Percentiles rank a stretch among this genome's conserved stretches.
Evolutionary conservation across 73 alveolate species (phyloP).

Genomic region (Uronychia setigera): DNA sequence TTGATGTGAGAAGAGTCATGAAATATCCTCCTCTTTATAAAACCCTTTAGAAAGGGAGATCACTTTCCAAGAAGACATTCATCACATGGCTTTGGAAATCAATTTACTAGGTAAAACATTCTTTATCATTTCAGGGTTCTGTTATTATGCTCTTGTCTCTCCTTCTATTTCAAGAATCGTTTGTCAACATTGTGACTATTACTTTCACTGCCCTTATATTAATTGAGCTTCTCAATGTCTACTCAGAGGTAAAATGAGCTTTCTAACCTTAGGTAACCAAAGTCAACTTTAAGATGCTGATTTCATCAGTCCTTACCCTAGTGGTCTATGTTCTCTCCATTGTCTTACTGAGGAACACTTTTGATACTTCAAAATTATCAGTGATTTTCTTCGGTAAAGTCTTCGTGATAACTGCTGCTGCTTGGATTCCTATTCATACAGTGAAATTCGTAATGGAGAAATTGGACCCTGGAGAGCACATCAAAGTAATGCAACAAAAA

Average conservation of each 20-base stretch:
- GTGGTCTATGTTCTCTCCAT: conserved; percentile 65
- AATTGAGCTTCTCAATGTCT: conserved; percentile 91
- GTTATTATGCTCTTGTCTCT: conserved; percentile 87
- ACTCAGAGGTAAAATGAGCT: conserved; percentile 68
- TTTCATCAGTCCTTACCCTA: conserved; percentile 76
- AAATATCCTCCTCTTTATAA: conserved; percentile 92
- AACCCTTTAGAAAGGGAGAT: conserved; percentile 88
- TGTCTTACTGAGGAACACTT: conserved; percentile 56
- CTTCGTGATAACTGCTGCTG: conserved; percentile 57
- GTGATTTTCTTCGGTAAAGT: conserved; percentile 68
- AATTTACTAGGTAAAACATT: conserved; percentile 68
- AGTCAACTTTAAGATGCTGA: conserved; percentile 90
- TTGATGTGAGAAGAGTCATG: conserved; percentile 71
- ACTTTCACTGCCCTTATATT: conserved; percentile 94
- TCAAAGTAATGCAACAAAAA: background rate
- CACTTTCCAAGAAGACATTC: conserved; percentile 87
- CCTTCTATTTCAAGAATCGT: conserved; percentile 82
- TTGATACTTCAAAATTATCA: conserved; percentile 51
- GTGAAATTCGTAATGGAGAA: conserved; percentile 51
- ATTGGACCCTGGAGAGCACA: conserved; percentile 73
- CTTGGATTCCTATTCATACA: conserved; percentile 85
- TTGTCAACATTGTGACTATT: conserved; percentile 92
- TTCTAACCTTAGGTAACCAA: conserved; percentile 57
- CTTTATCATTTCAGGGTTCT: conserved; percentile 89
- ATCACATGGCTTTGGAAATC: conserved; percentile 95